Conservation (phyloP, 495 filamentous ascomycete genomes). For the Trichoderma erinaceum region DNA sequence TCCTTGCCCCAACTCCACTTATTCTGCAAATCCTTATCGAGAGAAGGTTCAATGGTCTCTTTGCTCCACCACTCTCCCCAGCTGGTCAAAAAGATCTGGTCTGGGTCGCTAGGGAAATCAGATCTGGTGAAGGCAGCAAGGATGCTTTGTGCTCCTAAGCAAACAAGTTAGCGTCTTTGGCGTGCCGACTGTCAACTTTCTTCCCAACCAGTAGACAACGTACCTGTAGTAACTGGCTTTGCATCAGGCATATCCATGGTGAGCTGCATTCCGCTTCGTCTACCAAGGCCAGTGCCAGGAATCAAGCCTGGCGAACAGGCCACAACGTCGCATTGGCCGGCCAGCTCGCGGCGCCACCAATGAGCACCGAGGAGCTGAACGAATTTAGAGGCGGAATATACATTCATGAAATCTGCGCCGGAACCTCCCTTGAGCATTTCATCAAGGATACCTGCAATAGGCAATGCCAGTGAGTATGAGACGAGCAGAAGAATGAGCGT, state of each 20-base stretch:
- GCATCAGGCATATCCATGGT: slow-evolving; percentile 29
- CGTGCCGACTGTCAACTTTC: not conserved
- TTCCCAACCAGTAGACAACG: slow-evolving; percentile 7
- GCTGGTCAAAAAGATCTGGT: slow-evolving; percentile 41
- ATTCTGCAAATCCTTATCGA: slow-evolving; percentile 39
- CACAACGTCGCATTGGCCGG: slow-evolving; percentile 31
- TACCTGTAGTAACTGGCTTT: slow-evolving; percentile 35
- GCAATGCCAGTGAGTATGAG: not conserved
- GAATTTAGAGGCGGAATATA: slow-evolving; percentile 38
- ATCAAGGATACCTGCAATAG: slow-evolving; percentile 23
- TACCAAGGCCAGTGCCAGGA: slow-evolving; percentile 30
- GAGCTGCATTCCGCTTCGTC: slow-evolving; percentile 19
- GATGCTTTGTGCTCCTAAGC: slow-evolving; percentile 34
- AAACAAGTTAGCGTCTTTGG: not conserved
- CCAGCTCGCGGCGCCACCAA: slow-evolving; percentile 44
- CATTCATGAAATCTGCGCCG: slow-evolving; percentile 18
- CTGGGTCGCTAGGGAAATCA: slow-evolving; percentile 40
- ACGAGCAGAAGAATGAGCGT: no score
- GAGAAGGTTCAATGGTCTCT: slow-evolving; percentile 29
- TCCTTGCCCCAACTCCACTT: slow-evolving; percentile 39
- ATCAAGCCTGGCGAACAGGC: slow-evolving; percentile 42
- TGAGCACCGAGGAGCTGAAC: slow-evolving; percentile 39
- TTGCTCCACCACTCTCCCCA: slow-evolving; percentile 46
- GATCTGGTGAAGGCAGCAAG: slow-evolving; percentile 35
- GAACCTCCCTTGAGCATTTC: slow-evolving; percentile 28